Evolutionary conservation across 306 rosid genomes (phyloP), one percentile per base, ranked within the genome.

Genomic region (Cucurbita pepo): DNA sequence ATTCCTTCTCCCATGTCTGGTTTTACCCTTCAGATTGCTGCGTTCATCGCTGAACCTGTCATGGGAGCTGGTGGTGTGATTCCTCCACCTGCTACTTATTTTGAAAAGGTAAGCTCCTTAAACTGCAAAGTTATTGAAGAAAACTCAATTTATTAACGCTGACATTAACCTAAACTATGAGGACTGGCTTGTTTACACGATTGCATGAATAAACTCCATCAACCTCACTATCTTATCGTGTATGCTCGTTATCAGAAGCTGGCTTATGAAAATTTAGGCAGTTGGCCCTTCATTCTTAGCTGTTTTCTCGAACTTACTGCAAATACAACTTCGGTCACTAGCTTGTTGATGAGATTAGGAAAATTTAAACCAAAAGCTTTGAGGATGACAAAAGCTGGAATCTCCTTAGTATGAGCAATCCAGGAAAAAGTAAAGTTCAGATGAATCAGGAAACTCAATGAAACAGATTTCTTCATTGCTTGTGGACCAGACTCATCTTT

Each of bases 51-150:
- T 13, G 99, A 95, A 76, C 99, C 99, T 76, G 90, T 91, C 75
- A 89, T 95, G 91, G 99, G 99, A 36, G 99, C 96, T 55, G 97
- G 97, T 41, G 99, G 99, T 83, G 97, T 94, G 67, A 86, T 94
- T 48, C 83, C 62, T 84, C 97, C 97, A 21, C 97, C 99, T 51
- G 74, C 89, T 77, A 82, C 95, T 80, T 94, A 94, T 82, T 94
- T 94, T 84, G 96, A 94, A 0, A 94, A 94, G 97, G 99, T 89
- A 62, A 69, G 38, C n/a, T 65, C 10, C 6, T 65, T 16, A 37
- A 30, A 58, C 14, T 36, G 45, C 4, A 0, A n/a, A 40, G 50
- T n/a, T 62, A 38, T 16, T 16, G 16, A 62, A 43, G 69, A 62
- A 40, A 38, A 62, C 12, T 62, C 25, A 9, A 62, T 8, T 38